Conservation (phyloP, 1,284 basidiomycete genomes). For the Rhodotorula sp. region DNA sequence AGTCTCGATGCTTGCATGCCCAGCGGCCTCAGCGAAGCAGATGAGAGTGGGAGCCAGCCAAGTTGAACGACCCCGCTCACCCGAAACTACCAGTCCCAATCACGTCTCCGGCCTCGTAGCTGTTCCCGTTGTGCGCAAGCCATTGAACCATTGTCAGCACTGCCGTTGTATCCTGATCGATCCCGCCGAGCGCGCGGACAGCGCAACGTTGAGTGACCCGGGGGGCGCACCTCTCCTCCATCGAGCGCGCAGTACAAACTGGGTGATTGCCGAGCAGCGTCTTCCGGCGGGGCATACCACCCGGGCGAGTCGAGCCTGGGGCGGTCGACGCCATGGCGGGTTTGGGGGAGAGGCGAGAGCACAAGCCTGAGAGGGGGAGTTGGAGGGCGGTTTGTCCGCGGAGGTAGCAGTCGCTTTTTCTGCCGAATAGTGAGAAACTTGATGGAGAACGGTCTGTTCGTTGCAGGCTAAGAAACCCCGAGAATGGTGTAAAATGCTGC, state of each 20-base stretch:
- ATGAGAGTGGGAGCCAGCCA: neutral
- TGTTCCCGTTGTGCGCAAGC: slow-evolving; percentile 50
- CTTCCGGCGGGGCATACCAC: slow-evolving; percentile 22
- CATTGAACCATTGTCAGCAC: too few species aligned
- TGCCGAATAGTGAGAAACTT: too few species aligned
- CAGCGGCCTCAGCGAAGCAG: neutral
- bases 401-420: too few species aligned
- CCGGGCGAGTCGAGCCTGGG: neutral
- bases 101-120: slow-evolving; percentile 82
- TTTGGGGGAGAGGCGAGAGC: neutral
- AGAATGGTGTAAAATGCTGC: too few species aligned
- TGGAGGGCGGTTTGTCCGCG: too few species aligned
- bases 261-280: slow-evolving; percentile 40
- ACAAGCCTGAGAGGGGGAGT: neutral
- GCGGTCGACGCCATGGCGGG: slow-evolving; percentile 2
- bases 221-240: slow-evolving; percentile 32
- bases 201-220: slow-evolving; percentile 3
- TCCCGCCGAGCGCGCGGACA: too few species aligned
- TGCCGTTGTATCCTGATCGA: too few species aligned
- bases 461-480: too few species aligned
- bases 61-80: slow-evolving; percentile 15
- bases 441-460: too few species aligned
- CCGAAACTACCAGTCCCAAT: slow-evolving; percentile 98
- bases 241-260: slow-evolving; percentile 28
- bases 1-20: neutral